These are phyloP conservation scores for Kwoniella botswanensis DNA, from an alignment of 768 basidiomycete species.

Conservation along the genomic window DNA sequence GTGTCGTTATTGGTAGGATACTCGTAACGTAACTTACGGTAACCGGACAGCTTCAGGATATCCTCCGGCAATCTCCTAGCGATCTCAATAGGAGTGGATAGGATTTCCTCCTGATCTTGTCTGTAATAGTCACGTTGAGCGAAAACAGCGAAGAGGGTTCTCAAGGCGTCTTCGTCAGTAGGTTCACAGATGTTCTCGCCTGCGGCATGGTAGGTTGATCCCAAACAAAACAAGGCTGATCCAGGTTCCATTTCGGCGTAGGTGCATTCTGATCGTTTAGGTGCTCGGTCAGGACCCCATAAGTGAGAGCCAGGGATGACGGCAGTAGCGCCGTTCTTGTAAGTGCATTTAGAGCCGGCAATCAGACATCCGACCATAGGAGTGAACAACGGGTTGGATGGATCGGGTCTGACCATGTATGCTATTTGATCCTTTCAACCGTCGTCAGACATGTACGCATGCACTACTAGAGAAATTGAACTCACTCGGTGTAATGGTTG, in stretches of 20 bases:
- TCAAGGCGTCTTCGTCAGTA: constrained; percentile 22
- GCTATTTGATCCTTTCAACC: constrained; percentile 25
- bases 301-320: constrained; percentile 29
- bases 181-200: constrained; percentile 27
- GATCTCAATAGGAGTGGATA: constrained; percentile 21
- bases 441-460: background rate
- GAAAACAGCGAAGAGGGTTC: constrained; percentile 28
- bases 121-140: constrained; percentile 27
- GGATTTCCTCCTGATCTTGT: constrained; percentile 24
- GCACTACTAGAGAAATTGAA: background rate
- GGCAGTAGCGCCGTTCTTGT: constrained; percentile 27
- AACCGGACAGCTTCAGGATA: constrained; percentile 27
- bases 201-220: constrained; percentile 27
- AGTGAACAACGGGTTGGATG: constrained; percentile 19
- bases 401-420: constrained; percentile 24
- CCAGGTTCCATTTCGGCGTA: constrained; percentile 34
- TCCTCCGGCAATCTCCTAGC: constrained; percentile 20
- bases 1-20: background rate
- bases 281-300: constrained; percentile 23
- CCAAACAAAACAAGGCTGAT: constrained; percentile 26
- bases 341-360: constrained; percentile 26
- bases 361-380: constrained; percentile 31
- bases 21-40: constrained; percentile 17
- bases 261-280: constrained; percentile 20
- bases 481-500: constrained; percentile 28